Evolutionary conservation across 176 grass and related monocot species (phyloP), one percentile per base, ranked within the genome.

Genomic region (Pharus latifolius): DNA sequence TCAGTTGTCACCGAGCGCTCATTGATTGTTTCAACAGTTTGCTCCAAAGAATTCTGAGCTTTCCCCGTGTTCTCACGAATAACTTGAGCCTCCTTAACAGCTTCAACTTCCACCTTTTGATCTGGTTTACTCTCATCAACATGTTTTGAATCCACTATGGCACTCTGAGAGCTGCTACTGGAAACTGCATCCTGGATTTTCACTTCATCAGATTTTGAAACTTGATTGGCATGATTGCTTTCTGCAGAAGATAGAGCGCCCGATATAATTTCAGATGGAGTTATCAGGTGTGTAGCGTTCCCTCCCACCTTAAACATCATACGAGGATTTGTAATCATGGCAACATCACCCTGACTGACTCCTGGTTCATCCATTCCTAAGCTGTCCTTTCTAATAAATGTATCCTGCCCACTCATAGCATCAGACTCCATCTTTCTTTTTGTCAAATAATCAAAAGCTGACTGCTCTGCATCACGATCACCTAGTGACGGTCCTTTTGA

Each of bases 221-320:
- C 53, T 67, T 78, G 49, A 58, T 57, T 78, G 38, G 17, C 49
- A 67, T 76, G 74, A 67, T 24, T 72, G 53, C 67, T 83, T 76
- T 85, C 85, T 67, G 82, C 45, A 65, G 84, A 70, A 48, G 94
- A 79, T 49, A 93, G 73, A 67, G 83, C 69, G 10, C 95, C 95
- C 2, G 95, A 88, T 77, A 98, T 85, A 69, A 99, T 91, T 90
- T 94, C 90, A 75, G 87, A 91, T 3, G 90, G 96, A 87, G 96
- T 99, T 78, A 99, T 82, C 40, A 99, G 78, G 65, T 99, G 96
- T 60, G 90, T 88, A 47, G 83, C 13, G 41, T 91, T 81, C 16
- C 80, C 70, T 79, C 86, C 90, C 70, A 61, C 81, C 56, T 83
- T 91, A 86, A 94, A 88, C 66, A 92, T 85, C 72, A 86, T 35